Base-by-base conservation (phyloP, 352 stramenopile genomes). In the Globisporangium canariense region DNA sequence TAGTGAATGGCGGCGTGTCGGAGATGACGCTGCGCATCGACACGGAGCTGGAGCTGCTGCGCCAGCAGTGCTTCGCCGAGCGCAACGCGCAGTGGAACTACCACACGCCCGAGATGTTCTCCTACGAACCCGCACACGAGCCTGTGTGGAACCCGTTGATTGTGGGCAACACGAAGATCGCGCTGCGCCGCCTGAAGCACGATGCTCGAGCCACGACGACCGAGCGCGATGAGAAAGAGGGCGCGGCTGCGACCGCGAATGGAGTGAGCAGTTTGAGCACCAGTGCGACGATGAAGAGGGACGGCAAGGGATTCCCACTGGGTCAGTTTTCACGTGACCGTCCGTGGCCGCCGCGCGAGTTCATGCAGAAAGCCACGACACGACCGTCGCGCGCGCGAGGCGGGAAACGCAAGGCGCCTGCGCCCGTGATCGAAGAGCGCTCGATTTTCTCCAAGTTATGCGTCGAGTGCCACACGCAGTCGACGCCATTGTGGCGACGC, bases 11-110 rank as follows among this genome's bases (percentile, higher is more conserved):
- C 2, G 50, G 50, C 16, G 22, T 66, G 11, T 66, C 56, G 30
- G 84, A 93, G 68, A 84, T 87, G 77, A 90, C 79, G 65, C 74
- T 93, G 60, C 82, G 83, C 57, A 79, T 89, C 38, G 85, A 93
- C 74, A 88, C 77, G 53, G 81, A 91, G 66, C 68, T 93, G 36
- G 85, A 93, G 70, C 66, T 92, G 46, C 64, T 90, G 62, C 79
- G 85, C 3, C 80, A 75, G 38, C 73, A 78, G 54, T 93, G 85
- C 78, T 93, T 93, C 65, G 79, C 79, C 13, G 73, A 84, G 49
- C 85, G 85, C 65, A 93, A 93, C 38, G 78, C 81, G 43, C 77
- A 77, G 60, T 91, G 83, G 82, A 57, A 66, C 22, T 72, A 73
- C 67, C 45, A 65, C n/a, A 84, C 73, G 43, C 83, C 85, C 38